Conservation (phyloP, 202 grass and related monocot genomes). For the Panicum hallii region DNA sequence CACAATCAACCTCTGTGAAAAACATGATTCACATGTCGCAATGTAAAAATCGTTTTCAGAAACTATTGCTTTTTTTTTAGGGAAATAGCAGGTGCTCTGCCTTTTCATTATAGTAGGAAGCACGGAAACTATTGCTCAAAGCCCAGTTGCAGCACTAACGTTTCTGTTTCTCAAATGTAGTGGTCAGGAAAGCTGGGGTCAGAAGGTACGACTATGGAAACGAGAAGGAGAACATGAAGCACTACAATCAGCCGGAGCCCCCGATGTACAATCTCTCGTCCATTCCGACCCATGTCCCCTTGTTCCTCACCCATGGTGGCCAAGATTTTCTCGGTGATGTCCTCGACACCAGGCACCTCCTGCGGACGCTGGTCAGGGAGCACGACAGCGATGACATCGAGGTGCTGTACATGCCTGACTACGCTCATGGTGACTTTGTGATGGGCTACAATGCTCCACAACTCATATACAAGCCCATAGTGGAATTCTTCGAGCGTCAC, state of each 20-base stretch:
- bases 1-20: constrained; percentile 63
- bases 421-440: constrained; percentile 62
- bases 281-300: constrained; percentile 52
- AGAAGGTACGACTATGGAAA: constrained; percentile 59
- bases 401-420: constrained; percentile 52
- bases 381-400: constrained; percentile 47
- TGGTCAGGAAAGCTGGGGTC: constrained; percentile 43
- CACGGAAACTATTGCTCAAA: constrained; percentile 3
- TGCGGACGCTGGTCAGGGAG: constrained; percentile 42
- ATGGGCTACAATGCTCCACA: constrained; percentile 58
- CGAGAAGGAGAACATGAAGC: constrained; percentile 55
- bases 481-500: constrained; percentile 54
- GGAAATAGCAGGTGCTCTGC: too few species aligned
- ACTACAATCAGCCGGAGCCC: constrained; percentile 50
- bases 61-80: too few species aligned
- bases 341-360: constrained; percentile 56
- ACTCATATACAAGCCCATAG: constrained; percentile 49
- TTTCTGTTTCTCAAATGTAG: constrained; percentile 30
- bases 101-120: too few species aligned
- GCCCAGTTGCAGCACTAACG: constrained; percentile 12
- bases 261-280: constrained; percentile 51
- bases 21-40: constrained; percentile 64
- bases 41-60: constrained; percentile 38
- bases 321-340: constrained; percentile 52
- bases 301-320: constrained; percentile 66